A percentile compares a stretch with the other conserved stretches of the same genome.
phyloP scores from a whole-genome alignment of 129 eudicot genomes.

The sunflower (Helianthus annuus) region DNA sequence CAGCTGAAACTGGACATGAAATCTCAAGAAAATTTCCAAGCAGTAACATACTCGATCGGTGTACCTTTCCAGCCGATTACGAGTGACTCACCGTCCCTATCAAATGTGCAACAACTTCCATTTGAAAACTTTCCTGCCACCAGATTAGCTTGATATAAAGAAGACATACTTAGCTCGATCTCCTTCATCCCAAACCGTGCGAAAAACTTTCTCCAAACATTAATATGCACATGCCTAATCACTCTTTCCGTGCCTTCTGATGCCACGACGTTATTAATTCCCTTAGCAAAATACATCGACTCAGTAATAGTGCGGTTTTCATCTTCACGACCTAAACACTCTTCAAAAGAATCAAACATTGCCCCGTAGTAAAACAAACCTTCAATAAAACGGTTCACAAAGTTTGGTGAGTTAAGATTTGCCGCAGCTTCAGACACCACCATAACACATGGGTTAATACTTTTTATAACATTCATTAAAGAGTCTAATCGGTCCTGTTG shows the following conservation, averaged over 20 bases:
- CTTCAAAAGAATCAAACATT: constrained; percentile 45
- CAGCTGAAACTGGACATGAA: background rate
- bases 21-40: constrained; percentile 48
- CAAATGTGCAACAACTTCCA: constrained; percentile 48
- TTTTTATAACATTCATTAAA: constrained; percentile 44
- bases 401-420: constrained; percentile 54
- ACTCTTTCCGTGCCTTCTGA: constrained; percentile 57
- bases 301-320: constrained; percentile 31
- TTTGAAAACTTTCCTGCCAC: constrained; percentile 30
- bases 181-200: constrained; percentile 47
- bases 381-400: constrained; percentile 60
- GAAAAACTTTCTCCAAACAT: constrained; percentile 65
- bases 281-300: constrained; percentile 19
- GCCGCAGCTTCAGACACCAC: constrained; percentile 46
- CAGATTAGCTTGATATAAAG: constrained; percentile 44
- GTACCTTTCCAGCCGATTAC: constrained; percentile 70
- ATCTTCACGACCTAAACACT: constrained; percentile 37
- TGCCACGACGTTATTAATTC: constrained; percentile 39
- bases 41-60: constrained; percentile 46
- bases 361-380: constrained; percentile 53
- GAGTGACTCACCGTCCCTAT: constrained; percentile 42
- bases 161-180: constrained; percentile 42
- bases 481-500: constrained; percentile 39
- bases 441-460: constrained; percentile 48
- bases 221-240: constrained; percentile 41